Evolutionary conservation across 176 grass and related monocot genomes (phyloP), one percentile per base, ranked within the genome.

Genomic region (Aegilops longissima): DNA sequence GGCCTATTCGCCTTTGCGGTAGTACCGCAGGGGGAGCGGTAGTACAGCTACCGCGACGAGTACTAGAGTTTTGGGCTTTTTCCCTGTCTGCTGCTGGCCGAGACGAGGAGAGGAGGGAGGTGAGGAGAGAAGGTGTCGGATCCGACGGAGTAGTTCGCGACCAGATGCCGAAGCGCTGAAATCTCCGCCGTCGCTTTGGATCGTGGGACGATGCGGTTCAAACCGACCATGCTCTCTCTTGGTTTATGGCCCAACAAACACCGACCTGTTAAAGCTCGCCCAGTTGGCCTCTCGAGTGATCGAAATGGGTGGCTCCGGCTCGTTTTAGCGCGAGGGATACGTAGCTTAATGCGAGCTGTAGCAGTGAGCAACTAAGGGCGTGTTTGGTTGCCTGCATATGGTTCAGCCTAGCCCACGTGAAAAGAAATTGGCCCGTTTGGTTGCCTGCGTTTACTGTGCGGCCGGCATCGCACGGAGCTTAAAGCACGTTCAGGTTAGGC

Each of bases 31-130:
- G 25, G 25, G 25, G 25, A 25, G 25, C 25, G 25, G 25, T 25
- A 25, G 25, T 25, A 25, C 25, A 0, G 25, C 25, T 0, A 0
- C 25, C 1, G 61, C 77, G 62, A 47, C 51, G 18, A 7, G 59
- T 14, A 4, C 88, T 93, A 91, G 86, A 83, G 92, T 88, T 92
- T 90, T 83, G 80, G 56, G 84, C 1, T 31, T 31, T 79, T 64
- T 18, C 27, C 13, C 78, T 25, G 34, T 68, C 78, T 4, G n/a
- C n/a, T n/a, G n/a, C n/a, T n/a, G n/a, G 25, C 1, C 80, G 80
- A 61, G 80, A 80, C 83, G 61, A 54, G 79, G 70, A 2, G 40
- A 42, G 66, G 61, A 54, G 72, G 1, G 40, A 42, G 66, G 56
- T n/a, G 45, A 66, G 1, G 29, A 18, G 56, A 17, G 36, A 38